Evolutionary conservation across 2,329 filamentous ascomycete genomes (phyloP).

Genomic region (Cladophialophora exuberans): DNA sequence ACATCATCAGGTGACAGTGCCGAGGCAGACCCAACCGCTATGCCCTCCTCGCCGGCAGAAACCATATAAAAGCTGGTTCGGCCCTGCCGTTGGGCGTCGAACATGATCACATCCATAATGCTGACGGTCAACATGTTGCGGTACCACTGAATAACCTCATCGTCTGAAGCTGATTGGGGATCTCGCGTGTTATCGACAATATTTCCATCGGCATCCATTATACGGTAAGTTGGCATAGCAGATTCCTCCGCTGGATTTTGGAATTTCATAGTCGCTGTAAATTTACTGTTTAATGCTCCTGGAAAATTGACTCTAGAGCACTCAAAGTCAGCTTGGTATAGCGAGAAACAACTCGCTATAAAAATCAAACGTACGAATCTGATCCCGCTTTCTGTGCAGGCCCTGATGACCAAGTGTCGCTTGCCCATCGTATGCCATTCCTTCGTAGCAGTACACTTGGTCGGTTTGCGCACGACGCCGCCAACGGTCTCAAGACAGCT

Average conservation of each 20-base stretch:
- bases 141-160: slow-evolving; percentile 65
- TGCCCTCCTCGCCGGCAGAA: slow-evolving; percentile 90
- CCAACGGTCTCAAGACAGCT: slow-evolving; percentile 16
- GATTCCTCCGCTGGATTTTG: slow-evolving; percentile 71
- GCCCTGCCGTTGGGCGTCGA: slow-evolving; percentile 95
- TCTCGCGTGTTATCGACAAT: slow-evolving; percentile 75
- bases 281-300: slow-evolving; percentile 92
- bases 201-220: slow-evolving; percentile 84
- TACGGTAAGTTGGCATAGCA: slow-evolving; percentile 87
- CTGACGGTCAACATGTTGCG: slow-evolving; percentile 70
- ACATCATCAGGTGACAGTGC: slow-evolving; percentile 84
- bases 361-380: slow-evolving; percentile 54
- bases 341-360: not conserved
- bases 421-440: slow-evolving; percentile 27
- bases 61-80: slow-evolving; percentile 96
- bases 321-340: slow-evolving; percentile 17
- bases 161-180: slow-evolving; percentile 65
- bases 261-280: slow-evolving; percentile 79
- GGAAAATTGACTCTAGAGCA: slow-evolving; percentile 70
- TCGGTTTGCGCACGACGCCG: slow-evolving; percentile 12
- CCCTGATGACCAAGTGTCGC: slow-evolving; percentile 26
- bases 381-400: slow-evolving; percentile 46
- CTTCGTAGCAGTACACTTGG: slow-evolving; percentile 10
- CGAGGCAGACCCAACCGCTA: slow-evolving; percentile 85
- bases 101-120: slow-evolving; percentile 97